Evolutionary conservation across 495 filamentous ascomycete species (phyloP).

Genomic region (Cercophora samala): DNA sequence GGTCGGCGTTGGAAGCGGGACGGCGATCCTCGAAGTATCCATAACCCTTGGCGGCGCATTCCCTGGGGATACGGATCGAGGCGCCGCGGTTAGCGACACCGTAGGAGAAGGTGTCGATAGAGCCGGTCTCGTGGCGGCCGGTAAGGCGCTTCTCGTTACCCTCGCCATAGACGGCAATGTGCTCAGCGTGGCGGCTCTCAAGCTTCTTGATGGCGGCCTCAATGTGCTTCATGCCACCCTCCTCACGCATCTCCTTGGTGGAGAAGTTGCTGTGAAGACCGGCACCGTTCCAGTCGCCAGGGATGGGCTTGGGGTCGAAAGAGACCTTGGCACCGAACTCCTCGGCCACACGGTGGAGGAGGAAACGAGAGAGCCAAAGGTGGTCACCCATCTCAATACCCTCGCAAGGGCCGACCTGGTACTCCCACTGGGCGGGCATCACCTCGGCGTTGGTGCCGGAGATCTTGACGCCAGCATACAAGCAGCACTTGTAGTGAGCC

Average conservation of each 20-base stretch:
- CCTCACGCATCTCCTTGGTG: conserved; percentile 76
- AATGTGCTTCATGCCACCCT: conserved; percentile 93
- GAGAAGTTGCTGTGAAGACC: conserved; percentile 96
- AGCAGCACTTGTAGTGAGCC: conserved; percentile 95
- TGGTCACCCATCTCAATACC: conserved; percentile 96
- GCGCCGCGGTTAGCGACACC: conserved; percentile 96
- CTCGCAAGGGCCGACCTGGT: conserved; percentile 92
- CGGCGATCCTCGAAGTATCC: conserved; percentile 98
- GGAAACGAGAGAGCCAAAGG: conserved; percentile 94
- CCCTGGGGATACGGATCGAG: conserved; percentile 83
- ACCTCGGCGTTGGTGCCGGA: conserved; percentile 99
- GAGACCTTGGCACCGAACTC: conserved; percentile 97
- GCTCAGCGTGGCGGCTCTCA: conserved; percentile 82
- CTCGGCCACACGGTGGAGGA: conserved; percentile 93
- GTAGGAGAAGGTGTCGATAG: conserved; percentile 90
- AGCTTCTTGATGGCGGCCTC: conserved; percentile 66
- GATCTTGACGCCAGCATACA: conserved; percentile 88
- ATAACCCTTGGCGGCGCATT: conserved; percentile 85
- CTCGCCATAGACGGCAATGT: conserved; percentile 96
- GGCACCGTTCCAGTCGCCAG: conserved; percentile 98
- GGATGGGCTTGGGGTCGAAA: conserved; percentile 96
- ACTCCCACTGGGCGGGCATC: conserved; percentile 93
- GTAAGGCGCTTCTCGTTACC: conserved; percentile 90
- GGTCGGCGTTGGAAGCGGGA: conserved; percentile 92
- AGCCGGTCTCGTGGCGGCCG: conserved; percentile 88